Evolutionary conservation across 192 early-diverging fungal species (phyloP), one percentile per base, ranked within the genome.

Genomic region (Entomortierella beljakovae): DNA sequence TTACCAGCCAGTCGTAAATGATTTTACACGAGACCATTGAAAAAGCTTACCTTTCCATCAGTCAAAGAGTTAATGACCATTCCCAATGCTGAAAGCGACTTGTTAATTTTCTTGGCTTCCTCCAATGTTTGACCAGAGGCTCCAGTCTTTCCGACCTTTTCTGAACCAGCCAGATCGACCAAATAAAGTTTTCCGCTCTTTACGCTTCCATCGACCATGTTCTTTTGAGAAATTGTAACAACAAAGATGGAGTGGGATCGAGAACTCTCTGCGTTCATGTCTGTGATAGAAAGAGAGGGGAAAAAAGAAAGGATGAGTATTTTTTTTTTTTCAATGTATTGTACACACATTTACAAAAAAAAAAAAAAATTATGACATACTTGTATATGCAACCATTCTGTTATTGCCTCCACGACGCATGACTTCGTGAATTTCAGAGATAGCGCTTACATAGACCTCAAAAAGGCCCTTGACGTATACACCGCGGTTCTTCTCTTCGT

Each of bases 61-160:
- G 98, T 98, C 68, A 99, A 87, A 6, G 96, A 91, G 80, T 99
- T 99, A 74, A 99, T 99, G 71, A 99, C 98, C 96, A 98, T 99
- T 56, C 98, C 98, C 49, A 99, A 87, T 0, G 97, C 95, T 8
- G 97, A 95, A 7, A 99, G 86, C 0, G 96, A 98, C 82, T 97
- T 98, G 88, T 99, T 99, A 88, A 99, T 99, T 84, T 97, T 99
- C 82, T 99, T 99, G 71, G 98, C 98, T 75, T 99, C 98, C 81
- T 99, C 98, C 34, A 99, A 82, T 1, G 97, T 98, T 81, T 99
- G 98, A 34, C 98, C 97, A 2, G 96, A 94, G 7, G 98, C 98
- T 53, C 96, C 97, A 32, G 98, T 99, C 81, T 99, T 99, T 50
- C 92, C 93, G 29, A 94, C 88, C 84, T 99, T 99, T 87, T 99